Evolutionary conservation across 2,329 filamentous ascomycete genomes (phyloP), one percentile per base, ranked within the genome.

Genomic region (Aureobasidium leucospermi): DNA sequence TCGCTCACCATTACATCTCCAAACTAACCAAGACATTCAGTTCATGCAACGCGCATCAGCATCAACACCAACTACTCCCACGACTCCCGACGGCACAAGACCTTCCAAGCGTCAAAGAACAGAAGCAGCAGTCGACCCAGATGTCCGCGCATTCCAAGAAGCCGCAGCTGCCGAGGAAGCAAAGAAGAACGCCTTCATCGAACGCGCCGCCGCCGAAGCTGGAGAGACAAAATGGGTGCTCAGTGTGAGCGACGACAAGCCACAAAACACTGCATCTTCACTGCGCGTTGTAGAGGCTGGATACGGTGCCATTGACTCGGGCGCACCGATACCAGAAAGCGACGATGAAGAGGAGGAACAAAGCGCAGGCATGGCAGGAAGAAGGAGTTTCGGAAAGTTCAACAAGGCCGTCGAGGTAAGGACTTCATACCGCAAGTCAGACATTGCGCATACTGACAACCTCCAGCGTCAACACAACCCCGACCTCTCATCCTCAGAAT

Each of bases 201-300:
- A 85, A 62, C 81, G 80, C 65, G 83, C 85, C 62, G 83, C 84
- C 8, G 79, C 81, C 16, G 80, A 83, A 63, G 74, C 82, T 45
- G 84, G 85, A 56, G 89, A 92, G 70, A 87, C 86, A 16, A 85
- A 86, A 69, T 93, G 89, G 89, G 86, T 89, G 16, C 75, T 92
- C 59, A 85, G 84, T 62, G 79, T 83, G 56, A 75, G 76, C 49
- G 73, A 79, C 57, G 67, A 65, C 65, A 58, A 62, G 72, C 45
- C 71, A 76, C 60, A 67, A 74, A 42, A 60, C 4, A 56, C 58
- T 2, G 75, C 66, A 36, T 67, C 71, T 13, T 67, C 83, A 57
- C 78, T 77, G 64, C 68, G 68, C 28, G 79, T 92, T 38, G 81
- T 89, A 49, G 85, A 85, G 63, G 79, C 81, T 60, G 82, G 83